Evolutionary conservation across 2,329 filamentous ascomycete genomes (phyloP), one percentile per base, ranked within the genome.

Genomic region (Grosmannia clavigera): DNA sequence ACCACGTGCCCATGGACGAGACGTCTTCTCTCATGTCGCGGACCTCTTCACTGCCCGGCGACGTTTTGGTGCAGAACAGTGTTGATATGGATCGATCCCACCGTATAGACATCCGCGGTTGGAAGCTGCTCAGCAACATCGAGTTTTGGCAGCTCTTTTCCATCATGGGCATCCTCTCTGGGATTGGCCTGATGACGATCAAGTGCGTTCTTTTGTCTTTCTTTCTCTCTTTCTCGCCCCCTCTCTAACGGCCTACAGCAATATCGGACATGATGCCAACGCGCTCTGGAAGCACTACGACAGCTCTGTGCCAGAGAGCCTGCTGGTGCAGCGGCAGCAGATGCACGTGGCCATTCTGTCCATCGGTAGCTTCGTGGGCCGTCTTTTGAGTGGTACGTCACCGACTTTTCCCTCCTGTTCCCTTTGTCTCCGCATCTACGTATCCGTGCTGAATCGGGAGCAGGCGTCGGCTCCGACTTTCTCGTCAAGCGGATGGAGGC

Each of bases 181-280:
- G 94, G 58, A 88, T 96, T 67, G 94, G 94, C 12, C 76, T 99
- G 65, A 99, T 99, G 94, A 97, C 92, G 0, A 99, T 99, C 74
- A 99, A 99, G 91, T 95, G 38, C 2, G 38, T 40, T 14, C 77
- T 29, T 66, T 48, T 29, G 25, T 31, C 16, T 50, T 25, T 22
- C 5, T 16, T 38, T 22, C 12, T 29, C 29, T 33, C 14, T 51
- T 27, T 22, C 14, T n/a, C 38, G 22, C 19, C 29, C 38, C 12
- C 31, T 40, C 19, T 54, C 33, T 59, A 55, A 3, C n/a, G 38
- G 40, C 46, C 19, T 2, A 4, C 66, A 95, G 90, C 75, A 99
- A 99, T 67, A 96, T 97, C 68, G 94, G 94, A 52, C 95, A 96
- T 69, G 84, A 92, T 67, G 86, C 85, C 61, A 88, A 90, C 69